Evolutionary conservation across 768 basidiomycete genomes (phyloP).

Genomic region (Trametes maxima): DNA sequence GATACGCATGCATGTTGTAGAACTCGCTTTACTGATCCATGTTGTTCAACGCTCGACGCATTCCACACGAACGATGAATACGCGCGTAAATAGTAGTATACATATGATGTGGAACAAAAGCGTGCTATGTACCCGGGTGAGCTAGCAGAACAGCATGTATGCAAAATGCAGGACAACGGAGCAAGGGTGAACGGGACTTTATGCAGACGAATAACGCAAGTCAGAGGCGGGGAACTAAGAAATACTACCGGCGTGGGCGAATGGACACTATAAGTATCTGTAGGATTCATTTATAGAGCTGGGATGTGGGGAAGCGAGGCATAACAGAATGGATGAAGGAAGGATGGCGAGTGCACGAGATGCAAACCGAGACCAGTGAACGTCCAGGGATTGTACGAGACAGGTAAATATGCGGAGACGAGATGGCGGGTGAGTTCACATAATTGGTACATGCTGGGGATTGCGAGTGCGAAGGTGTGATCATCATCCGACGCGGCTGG

Average conservation of each 20-base stretch:
- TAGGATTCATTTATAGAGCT: slow-evolving; percentile 27
- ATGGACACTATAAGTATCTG: slow-evolving; percentile 27
- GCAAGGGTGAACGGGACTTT: slow-evolving; percentile 28
- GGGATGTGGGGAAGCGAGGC: slow-evolving; percentile 24
- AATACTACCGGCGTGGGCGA: slow-evolving; percentile 18
- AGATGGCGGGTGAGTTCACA: slow-evolving; percentile 27
- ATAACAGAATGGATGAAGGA: slow-evolving; percentile 16
- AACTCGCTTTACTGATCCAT: slow-evolving; percentile 24
- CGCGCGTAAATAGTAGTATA: slow-evolving; percentile 33
- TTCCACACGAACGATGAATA: slow-evolving; percentile 3
- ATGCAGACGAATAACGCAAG: slow-evolving; percentile 30
- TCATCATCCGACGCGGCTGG: slow-evolving; percentile 46
- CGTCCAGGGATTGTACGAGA: slow-evolving; percentile 25
- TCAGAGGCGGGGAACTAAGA: slow-evolving; percentile 19
- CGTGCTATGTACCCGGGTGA: slow-evolving; percentile 32
- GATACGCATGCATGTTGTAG: slow-evolving; percentile 28
- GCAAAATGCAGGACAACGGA: slow-evolving; percentile 37
- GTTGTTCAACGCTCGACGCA: slow-evolving; percentile 24
- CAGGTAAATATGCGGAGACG: slow-evolving; percentile 30
- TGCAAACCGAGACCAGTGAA: slow-evolving; percentile 13
- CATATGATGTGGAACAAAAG: slow-evolving; percentile 28
- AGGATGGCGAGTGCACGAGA: slow-evolving; percentile 22
- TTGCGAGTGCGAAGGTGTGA: slow-evolving; percentile 16
- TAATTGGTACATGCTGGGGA: slow-evolving; percentile 31
- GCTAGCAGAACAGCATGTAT: slow-evolving; percentile 34